Evolutionary conservation across 495 filamentous ascomycete species (phyloP).

Genomic region (Wilcoxina mikolae): DNA sequence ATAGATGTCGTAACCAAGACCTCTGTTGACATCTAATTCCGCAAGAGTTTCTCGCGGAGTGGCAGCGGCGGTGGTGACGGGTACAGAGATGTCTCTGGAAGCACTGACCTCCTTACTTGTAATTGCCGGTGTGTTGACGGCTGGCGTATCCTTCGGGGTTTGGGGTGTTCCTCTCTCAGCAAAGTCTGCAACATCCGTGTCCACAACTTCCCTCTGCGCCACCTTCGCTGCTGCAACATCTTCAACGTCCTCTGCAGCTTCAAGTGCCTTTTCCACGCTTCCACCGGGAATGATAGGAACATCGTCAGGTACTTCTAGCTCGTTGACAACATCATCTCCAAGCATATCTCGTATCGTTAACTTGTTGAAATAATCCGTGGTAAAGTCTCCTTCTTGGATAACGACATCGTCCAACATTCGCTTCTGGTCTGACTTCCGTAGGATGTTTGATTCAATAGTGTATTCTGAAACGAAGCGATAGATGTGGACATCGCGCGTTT

Average conservation of each 20-base stretch:
- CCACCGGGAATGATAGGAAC: slow-evolving; percentile 49
- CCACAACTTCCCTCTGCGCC: slow-evolving; percentile 72
- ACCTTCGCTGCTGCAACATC: slow-evolving; percentile 75
- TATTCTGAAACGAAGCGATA: slow-evolving; percentile 95
- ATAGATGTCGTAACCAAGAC: slow-evolving; percentile 26
- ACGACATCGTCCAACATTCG: slow-evolving; percentile 95
- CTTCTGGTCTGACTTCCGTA: slow-evolving; percentile 93
- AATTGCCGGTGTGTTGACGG: slow-evolving; percentile 16
- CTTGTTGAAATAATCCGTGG: slow-evolving; percentile 91
- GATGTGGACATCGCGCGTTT: slow-evolving; percentile 95
- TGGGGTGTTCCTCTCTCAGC: slow-evolving; percentile 46
- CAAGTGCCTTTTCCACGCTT: slow-evolving; percentile 77
- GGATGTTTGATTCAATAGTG: slow-evolving; percentile 96
- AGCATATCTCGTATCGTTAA: slow-evolving; percentile 53
- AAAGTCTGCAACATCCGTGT: slow-evolving; percentile 83
- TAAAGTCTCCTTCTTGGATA: slow-evolving; percentile 97
- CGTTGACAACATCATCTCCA: slow-evolving; percentile 26
- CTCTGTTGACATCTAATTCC: slow-evolving; percentile 31
- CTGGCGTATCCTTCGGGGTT: slow-evolving; percentile 25
- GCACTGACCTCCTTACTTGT: slow-evolving; percentile 8
- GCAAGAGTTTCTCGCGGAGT: slow-evolving; percentile 19
- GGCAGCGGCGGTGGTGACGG: not conserved
- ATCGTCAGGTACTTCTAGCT: slow-evolving; percentile 41
- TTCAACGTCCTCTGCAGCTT: slow-evolving; percentile 82
- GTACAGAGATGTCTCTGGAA: not conserved